Conservation (phyloP, 768 basidiomycete genomes). For the Galerina marginata region DNA sequence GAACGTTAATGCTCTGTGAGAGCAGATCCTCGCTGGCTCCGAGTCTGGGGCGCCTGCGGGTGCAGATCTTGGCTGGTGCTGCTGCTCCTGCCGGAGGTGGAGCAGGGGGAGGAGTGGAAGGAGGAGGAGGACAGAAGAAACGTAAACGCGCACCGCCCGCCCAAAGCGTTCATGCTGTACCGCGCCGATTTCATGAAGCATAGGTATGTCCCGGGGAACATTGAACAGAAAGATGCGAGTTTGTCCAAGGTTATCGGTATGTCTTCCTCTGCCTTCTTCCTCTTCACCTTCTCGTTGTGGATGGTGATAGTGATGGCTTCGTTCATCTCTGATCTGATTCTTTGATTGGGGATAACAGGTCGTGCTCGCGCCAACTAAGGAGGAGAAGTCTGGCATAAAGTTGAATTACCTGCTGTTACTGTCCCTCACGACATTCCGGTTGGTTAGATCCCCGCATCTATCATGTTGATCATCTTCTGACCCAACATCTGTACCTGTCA, state of each 20-base stretch:
- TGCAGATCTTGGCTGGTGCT: slow-evolving; percentile 3
- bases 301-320: too few species aligned
- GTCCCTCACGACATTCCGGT: too few species aligned
- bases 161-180: slow-evolving; percentile 88
- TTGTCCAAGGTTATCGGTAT: slow-evolving; percentile 74
- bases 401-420: too few species aligned
- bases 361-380: slow-evolving; percentile 79
- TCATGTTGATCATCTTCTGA: too few species aligned
- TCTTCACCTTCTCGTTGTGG: too few species aligned
- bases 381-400: too few species aligned
- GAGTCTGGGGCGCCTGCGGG: slow-evolving; percentile 21
- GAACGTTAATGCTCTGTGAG: background rate
- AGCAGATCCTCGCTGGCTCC: slow-evolving; percentile 26
- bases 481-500: too few species aligned
- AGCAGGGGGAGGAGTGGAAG: too few species aligned
- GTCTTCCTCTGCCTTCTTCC: too few species aligned
- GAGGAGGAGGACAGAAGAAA: background rate
- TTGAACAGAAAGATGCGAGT: slow-evolving; percentile 79
- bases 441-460: too few species aligned
- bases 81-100: too few species aligned
- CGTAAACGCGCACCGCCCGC: slow-evolving; percentile 53
- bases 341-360: slow-evolving; percentile 48
- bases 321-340: too few species aligned
- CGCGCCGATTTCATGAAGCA: slow-evolving; percentile 81
- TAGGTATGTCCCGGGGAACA: slow-evolving; percentile 77